phyloP scores from a whole-genome alignment of 768 basidiomycete species.

The Tricholoma saponaceum region DNA sequence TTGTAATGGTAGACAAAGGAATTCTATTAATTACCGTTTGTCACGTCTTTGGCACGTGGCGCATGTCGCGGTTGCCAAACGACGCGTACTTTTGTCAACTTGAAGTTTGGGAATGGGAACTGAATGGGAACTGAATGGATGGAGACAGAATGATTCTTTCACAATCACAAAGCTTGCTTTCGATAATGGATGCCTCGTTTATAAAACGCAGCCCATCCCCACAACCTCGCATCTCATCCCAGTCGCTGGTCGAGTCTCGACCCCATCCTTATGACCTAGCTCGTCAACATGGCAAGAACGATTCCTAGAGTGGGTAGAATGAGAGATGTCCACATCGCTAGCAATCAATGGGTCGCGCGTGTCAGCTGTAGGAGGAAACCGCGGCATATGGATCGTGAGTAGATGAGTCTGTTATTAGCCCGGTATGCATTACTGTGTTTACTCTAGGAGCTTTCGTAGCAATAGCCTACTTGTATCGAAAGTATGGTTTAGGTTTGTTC shows the following conservation, averaged over 20 bases:
- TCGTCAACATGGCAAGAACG: not conserved
- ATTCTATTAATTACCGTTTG: no score
- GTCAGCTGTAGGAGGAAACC: conserved; percentile 5
- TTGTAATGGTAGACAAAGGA: not conserved
- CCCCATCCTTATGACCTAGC: not conserved
- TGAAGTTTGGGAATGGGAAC: no score
- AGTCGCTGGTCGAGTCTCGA: not conserved
- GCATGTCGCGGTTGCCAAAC: no score
- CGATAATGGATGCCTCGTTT: not conserved
- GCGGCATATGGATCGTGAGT: conserved; percentile 9
- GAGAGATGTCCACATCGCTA: not conserved
- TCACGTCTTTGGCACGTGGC: no score
- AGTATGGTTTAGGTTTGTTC: not conserved
- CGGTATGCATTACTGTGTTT: not conserved
- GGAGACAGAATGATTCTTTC: not conserved
- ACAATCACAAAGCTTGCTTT: not conserved
- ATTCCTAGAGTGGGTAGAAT: conserved; percentile 1
- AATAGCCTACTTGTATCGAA: not conserved
- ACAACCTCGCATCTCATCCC: not conserved
- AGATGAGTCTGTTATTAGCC: not conserved
- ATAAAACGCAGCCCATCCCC: not conserved
- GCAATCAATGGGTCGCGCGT: not conserved
- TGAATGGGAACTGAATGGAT: not conserved
- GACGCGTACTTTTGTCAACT: not conserved
- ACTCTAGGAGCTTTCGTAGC: not conserved